Evolutionary conservation across 2,329 filamentous ascomycete species (phyloP).

Genomic region (Magnaporthales sp.): DNA sequence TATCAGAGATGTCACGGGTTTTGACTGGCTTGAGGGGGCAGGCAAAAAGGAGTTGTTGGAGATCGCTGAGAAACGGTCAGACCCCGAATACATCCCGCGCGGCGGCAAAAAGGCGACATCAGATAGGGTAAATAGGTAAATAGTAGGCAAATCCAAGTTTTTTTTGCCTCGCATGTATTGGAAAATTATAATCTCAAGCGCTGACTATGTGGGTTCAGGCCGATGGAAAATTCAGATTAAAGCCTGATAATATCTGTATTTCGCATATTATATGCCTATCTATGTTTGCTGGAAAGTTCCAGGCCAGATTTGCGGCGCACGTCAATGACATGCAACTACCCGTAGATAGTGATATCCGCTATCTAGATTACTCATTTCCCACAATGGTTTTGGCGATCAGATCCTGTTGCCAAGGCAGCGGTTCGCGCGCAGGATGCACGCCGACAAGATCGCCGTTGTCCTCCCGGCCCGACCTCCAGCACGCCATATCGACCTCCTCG

Average conservation of each 20-base stretch:
- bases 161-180: too few species aligned
- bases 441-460: slow-evolving; percentile 27
- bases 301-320: too few species aligned
- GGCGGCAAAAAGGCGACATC: background rate
- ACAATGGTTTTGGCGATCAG: background rate
- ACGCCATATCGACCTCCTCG: slow-evolving; percentile 30
- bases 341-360: background rate
- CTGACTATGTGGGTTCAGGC: too few species aligned
- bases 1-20: background rate
- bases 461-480: slow-evolving; percentile 27
- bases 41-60: too few species aligned
- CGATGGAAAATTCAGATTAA: background rate
- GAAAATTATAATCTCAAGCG: too few species aligned
- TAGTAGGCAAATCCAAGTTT: background rate
- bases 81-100: background rate
- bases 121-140: background rate
- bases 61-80: too few species aligned
- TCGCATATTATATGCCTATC: too few species aligned
- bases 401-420: slow-evolving; percentile 27
- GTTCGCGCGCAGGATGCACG: slow-evolving; percentile 24
- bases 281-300: too few species aligned
- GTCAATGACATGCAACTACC: too few species aligned
- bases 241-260: background rate
- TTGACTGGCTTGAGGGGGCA: too few species aligned
- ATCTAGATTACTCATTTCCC: background rate